phyloP scores from a whole-genome alignment of 2,329 filamentous ascomycete genomes.

The Pseudogymnoascus sp. region DNA sequence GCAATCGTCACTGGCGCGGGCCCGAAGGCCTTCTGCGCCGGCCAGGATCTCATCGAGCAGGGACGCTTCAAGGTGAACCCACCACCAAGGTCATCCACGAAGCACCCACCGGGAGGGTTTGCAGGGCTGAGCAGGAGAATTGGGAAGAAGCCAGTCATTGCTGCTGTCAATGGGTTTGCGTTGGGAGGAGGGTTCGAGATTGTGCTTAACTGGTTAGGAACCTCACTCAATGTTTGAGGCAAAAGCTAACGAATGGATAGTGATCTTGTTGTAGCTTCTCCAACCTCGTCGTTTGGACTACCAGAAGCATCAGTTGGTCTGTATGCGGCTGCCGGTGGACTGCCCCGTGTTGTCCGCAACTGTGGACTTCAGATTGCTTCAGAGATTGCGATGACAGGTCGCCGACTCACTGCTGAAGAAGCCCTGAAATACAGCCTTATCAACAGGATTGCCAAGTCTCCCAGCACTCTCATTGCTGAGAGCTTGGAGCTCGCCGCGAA shows the following conservation, averaged over 20 bases:
- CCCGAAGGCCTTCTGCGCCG: constrained; percentile 56
- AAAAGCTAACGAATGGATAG: constrained; percentile 54
- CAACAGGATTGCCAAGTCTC: constrained; percentile 49
- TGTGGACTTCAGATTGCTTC: constrained; percentile 60
- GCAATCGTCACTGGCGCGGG: constrained; percentile 57
- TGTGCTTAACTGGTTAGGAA: constrained; percentile 2
- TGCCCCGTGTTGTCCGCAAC: constrained; percentile 57
- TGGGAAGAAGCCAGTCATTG: constrained; percentile 68
- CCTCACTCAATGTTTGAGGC: not conserved
- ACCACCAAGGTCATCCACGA: constrained; percentile 21
- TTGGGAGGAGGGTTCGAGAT: constrained; percentile 74
- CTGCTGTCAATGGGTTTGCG: constrained; percentile 69
- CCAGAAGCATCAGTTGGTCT: constrained; percentile 66
- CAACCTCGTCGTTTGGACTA: constrained; percentile 55
- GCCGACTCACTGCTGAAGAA: constrained; percentile 50
- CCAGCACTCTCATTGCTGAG: constrained; percentile 40
- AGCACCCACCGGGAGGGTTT: constrained; percentile 41
- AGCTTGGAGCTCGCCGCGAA: constrained; percentile 53
- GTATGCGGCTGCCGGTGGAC: constrained; percentile 60
- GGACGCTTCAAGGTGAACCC: constrained; percentile 14
- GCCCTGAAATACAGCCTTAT: constrained; percentile 58
- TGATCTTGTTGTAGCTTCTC: constrained; percentile 60
- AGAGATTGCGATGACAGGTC: constrained; percentile 61
- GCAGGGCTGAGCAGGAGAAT: constrained; percentile 57
- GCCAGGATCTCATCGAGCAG: constrained; percentile 50